Conservation (phyloP, 768 basidiomycete genomes). For the Amanita rubescens region DNA sequence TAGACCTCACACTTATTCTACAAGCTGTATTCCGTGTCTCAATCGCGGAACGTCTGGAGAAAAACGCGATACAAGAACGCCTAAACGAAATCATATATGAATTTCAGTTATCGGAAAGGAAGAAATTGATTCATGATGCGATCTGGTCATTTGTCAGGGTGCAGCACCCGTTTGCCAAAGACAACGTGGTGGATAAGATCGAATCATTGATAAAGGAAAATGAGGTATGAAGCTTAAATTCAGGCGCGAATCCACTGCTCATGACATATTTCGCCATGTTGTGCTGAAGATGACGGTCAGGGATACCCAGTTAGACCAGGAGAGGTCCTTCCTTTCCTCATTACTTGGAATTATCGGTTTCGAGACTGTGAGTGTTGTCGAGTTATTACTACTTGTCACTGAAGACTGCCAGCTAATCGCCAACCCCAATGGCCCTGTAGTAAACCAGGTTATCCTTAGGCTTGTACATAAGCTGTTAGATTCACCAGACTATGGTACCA, state of each 20-base stretch:
- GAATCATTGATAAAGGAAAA: neutral
- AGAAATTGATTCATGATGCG: neutral
- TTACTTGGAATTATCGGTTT: neutral
- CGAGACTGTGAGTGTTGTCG: neutral
- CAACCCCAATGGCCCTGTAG: neutral
- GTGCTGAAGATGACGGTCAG: neutral
- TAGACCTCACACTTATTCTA: neutral
- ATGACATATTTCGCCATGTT: neutral
- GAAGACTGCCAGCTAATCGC: neutral
- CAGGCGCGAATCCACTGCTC: neutral
- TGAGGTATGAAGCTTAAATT: neutral
- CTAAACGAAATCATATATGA: neutral
- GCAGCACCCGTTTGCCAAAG: neutral
- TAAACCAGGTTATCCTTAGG: neutral
- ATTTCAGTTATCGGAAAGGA: neutral
- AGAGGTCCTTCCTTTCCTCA: neutral
- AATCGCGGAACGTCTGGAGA: neutral
- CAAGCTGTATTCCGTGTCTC: neutral
- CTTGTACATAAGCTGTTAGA: neutral
- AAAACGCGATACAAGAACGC: neutral
- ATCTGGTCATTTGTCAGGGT: neutral
- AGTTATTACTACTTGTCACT: neutral
- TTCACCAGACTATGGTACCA: neutral
- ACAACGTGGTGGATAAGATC: neutral
- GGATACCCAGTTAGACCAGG: neutral